Percentiles rank a stretch among this genome's conserved stretches.
Conservation (phyloP, 192 early-diverging fungal genomes). For the Gryganskiella cystojenkinii region DNA sequence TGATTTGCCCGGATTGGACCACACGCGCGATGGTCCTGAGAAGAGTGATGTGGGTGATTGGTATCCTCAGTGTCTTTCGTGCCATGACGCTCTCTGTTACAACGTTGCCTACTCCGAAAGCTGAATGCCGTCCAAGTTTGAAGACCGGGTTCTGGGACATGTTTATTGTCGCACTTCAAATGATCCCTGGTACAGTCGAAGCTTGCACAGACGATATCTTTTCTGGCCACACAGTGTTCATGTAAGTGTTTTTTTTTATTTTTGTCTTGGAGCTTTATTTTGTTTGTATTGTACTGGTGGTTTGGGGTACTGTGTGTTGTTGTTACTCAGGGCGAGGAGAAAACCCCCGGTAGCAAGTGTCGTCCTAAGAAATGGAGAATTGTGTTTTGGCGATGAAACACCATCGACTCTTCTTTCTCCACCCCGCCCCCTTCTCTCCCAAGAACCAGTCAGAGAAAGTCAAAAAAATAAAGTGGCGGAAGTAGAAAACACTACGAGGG, state of each 20-base stretch:
- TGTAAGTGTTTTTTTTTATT: slow-evolving; percentile 26
- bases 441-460: not conserved
- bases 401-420: not conserved
- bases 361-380: no score
- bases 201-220: slow-evolving; percentile 59
- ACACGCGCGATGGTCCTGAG: slow-evolving; percentile 42
- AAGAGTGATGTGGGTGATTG: slow-evolving; percentile 52
- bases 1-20: slow-evolving; percentile 46
- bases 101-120: slow-evolving; percentile 54
- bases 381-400: no score
- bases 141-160: slow-evolving; percentile 50
- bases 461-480: not conserved
- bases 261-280: not conserved
- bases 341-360: no score
- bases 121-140: slow-evolving; percentile 32
- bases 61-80: slow-evolving; percentile 32
- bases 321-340: no score
- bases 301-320: no score
- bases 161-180: slow-evolving; percentile 37
- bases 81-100: slow-evolving; percentile 48
- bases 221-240: slow-evolving; percentile 59
- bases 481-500: no score
- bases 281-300: not conserved
- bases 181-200: slow-evolving; percentile 53
- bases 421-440: not conserved